Conservation (phyloP, 441 rosid genomes). For the Brassica balearica region DNA sequence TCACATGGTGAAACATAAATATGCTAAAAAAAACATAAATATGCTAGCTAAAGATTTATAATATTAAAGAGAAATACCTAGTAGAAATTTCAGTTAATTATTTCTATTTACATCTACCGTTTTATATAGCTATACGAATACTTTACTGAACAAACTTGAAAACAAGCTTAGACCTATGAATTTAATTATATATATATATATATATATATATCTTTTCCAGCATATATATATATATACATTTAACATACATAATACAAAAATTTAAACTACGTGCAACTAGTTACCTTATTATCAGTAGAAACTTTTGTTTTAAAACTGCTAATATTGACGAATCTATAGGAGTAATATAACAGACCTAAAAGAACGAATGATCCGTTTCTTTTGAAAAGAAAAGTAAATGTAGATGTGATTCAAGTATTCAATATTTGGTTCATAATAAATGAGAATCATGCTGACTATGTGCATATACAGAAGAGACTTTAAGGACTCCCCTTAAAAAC, state of each 20-base stretch:
- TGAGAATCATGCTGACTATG: conserved; percentile 47
- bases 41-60: too few relatives aligned
- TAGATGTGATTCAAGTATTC: conserved; percentile 37
- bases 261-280: not conserved
- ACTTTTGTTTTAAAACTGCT: not conserved
- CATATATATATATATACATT: too few relatives aligned
- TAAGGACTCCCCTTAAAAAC: conserved; percentile 29
- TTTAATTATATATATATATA: too few relatives aligned
- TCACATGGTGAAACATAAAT: too few relatives aligned
- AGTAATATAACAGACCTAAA: not conserved
- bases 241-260: not conserved
- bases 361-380: conserved; percentile 21
- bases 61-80: too few relatives aligned
- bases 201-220: too few relatives aligned
- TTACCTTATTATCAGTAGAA: not conserved
- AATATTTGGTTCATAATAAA: conserved; percentile 36
- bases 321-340: not conserved
- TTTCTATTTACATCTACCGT: too few relatives aligned
- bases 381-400: not conserved
- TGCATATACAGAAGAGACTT: conserved; percentile 33
- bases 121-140: too few relatives aligned
- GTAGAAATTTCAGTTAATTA: too few relatives aligned
- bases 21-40: too few relatives aligned
- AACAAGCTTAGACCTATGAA: not conserved
- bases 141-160: not conserved